phyloP scores from a whole-genome alignment of 2,329 filamentous ascomycete genomes.

The Trichoderma guizhouense region DNA sequence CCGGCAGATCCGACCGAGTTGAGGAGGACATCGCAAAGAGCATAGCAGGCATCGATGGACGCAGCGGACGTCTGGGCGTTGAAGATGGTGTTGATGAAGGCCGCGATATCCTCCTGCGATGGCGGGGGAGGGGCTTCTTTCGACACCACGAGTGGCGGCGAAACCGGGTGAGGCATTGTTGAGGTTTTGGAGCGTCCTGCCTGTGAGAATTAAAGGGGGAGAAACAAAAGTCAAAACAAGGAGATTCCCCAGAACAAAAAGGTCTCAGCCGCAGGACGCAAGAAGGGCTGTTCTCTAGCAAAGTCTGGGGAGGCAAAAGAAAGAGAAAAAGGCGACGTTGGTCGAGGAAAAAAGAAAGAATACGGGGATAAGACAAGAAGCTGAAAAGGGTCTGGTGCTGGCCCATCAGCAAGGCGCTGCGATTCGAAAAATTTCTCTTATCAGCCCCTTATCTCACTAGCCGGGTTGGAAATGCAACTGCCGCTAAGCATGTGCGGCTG shows the following conservation, averaged over 20 bases:
- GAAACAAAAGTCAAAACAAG: conserved; percentile 14
- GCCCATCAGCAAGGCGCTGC: neutral
- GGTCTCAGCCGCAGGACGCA: conserved; percentile 15
- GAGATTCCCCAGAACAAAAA: conserved; percentile 3
- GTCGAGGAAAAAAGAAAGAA: neutral
- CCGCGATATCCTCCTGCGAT: conserved; percentile 62
- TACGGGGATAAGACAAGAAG: neutral
- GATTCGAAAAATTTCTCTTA: conserved; percentile 18
- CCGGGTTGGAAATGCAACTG: neutral
- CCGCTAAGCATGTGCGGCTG: conserved; percentile 11
- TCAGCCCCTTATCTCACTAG: conserved; percentile 12
- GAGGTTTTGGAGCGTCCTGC: neutral
- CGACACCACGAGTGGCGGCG: conserved; percentile 47
- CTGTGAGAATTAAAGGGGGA: conserved; percentile 14
- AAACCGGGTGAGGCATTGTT: conserved; percentile 48
- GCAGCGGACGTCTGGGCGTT: conserved; percentile 64
- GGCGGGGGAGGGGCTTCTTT: conserved; percentile 54
- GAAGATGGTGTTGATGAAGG: conserved; percentile 65
- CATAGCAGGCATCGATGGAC: conserved; percentile 63
- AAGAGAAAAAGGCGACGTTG: neutral
- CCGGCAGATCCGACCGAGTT: conserved; percentile 53
- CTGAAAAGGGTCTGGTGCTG: neutral
- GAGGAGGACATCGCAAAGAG: conserved; percentile 57
- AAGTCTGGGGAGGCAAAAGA: conserved; percentile 1
- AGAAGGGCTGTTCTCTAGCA: neutral